Base-by-base conservation (phyloP, 2,329 filamentous ascomycete species). In the Fusarium sp. region DNA sequence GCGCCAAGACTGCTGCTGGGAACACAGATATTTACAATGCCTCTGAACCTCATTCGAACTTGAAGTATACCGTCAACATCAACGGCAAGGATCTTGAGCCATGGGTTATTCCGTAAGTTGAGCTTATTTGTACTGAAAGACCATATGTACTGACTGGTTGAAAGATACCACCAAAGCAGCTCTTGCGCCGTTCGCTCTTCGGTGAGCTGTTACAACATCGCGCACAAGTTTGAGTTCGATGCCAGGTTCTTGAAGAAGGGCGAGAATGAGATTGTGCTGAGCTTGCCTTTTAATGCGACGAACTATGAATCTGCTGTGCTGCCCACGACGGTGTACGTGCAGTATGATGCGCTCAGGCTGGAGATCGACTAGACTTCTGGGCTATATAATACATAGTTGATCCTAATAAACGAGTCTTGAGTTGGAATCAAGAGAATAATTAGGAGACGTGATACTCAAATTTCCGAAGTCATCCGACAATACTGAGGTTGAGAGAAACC, bases 271-370 rank as follows among this genome's bases (percentile, higher is more conserved):
- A 76, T 90, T 32, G 78, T 88, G 1, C 74, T 90, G 44, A 87
- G 86, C 65, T 69, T 90, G 59, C 88, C 89, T 13, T 84, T 80
- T 46, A 87, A 88, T 47, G 87, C 83, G 1, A 89, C 85, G 6
- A 81, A 89, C 67, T 83, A 84, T 17, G 86, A 90, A 76, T 83
- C 83, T 30, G 87, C 88, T 0, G 50, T 89, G 10, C 67, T 90
- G 56, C 82, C 87, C 0, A 77, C 78, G 43, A 83, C 82, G 1
- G 80, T 88, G 0, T 90, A 90, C 75, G 83, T 90, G 7, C 87
- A 90, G 78, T 90, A 91, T 66, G 88, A 90, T 77, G 88, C 89
- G 3, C 70, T 90, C 72, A 80, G 88, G 50, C 70, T 90, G 46
- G 88, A 90, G 71, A 73, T 90, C 45, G 66, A 75, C n/a, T 64